Evolutionary conservation across 805 yeast genomes (phyloP), one percentile per base, ranked within the genome.

Genomic region (Saccharomycopsis fodiens): DNA sequence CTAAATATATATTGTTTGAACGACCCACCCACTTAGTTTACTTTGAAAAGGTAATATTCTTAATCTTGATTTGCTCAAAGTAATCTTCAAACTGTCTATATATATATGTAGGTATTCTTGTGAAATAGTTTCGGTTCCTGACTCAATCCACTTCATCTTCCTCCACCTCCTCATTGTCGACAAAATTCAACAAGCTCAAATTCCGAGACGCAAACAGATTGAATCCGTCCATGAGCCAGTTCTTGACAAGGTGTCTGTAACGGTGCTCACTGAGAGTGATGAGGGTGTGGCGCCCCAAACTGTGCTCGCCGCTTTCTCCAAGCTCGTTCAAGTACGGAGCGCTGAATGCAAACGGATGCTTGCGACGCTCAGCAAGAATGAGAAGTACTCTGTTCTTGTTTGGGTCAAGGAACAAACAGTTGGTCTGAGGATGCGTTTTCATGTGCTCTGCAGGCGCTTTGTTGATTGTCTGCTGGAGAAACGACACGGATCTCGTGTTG

Each of bases 271-370:
- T 74, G 47, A 84, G 65, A 6, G 31, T 36, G 12, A 46, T 23
- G 19, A 40, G 22, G 3, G 50, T 35, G 20, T 16, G 22, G 21
- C 41, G 23, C 7, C 32, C 39, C 39, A 30, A 19, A 6, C n/a
- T 27, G 0, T 65, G 66, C 50, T 69, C 65, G 27, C 83, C 83
- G 2, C 81, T 73, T 59, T 85, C 93, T 19, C 94, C 94, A 60
- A 83, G 88, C 3, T 69, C 67, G 45, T 85, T 82, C 57, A 85
- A 63, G 57, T 82, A 85, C 12, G 91, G 93, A 0, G 85, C 83
- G 45, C 74, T 74, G 51, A 74, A 20, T 21, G 38, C 35, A 5
- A 12, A 10, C 19, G n/a, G 30, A n/a, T 19, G 36, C 12, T 40
- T 21, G 35, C 23, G 4, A 6, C 6, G 29, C 6, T 25, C 29